Conservation (phyloP, 768 basidiomycete genomes). For the Auricularia heimuer region DNA sequence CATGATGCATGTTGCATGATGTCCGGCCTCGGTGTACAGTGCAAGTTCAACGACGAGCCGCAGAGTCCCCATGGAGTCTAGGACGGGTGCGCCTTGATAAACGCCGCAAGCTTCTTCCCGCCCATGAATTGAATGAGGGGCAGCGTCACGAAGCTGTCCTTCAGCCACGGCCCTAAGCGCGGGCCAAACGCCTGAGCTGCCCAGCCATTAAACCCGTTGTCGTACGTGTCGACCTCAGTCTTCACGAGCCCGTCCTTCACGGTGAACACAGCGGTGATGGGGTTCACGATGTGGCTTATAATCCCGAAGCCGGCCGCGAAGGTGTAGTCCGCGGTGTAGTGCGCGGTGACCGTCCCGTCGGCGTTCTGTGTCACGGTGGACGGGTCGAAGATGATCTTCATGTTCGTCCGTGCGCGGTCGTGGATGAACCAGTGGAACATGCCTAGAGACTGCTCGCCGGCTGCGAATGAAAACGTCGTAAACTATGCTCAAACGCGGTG, state of each 20-base stretch:
- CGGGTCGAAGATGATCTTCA: background rate
- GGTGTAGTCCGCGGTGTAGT: background rate
- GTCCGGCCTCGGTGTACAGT: too few relatives aligned
- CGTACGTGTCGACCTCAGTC: background rate
- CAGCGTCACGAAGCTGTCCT: background rate
- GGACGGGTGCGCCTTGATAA: background rate
- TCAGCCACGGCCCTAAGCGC: background rate
- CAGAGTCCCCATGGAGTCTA: background rate
- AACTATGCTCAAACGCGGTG: background rate
- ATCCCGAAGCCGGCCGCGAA: background rate
- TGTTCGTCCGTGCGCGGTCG: background rate
- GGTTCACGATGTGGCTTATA: background rate
- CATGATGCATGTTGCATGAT: too few relatives aligned
- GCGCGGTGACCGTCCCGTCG: background rate
- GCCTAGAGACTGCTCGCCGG: background rate
- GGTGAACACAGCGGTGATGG: background rate
- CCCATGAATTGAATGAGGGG: background rate
- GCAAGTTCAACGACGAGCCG: too few relatives aligned
- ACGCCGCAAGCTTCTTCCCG: background rate
- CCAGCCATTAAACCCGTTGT: background rate
- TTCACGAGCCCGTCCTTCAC: background rate
- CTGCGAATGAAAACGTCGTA: background rate
- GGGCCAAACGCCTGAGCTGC: background rate
- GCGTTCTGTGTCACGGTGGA: background rate
- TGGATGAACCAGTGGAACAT: conserved; percentile 1